Evolutionary conservation across 139 green algal genomes (phyloP), one percentile per base, ranked within the genome.

Genomic region (Deuterostichococcus epilithicus): DNA sequence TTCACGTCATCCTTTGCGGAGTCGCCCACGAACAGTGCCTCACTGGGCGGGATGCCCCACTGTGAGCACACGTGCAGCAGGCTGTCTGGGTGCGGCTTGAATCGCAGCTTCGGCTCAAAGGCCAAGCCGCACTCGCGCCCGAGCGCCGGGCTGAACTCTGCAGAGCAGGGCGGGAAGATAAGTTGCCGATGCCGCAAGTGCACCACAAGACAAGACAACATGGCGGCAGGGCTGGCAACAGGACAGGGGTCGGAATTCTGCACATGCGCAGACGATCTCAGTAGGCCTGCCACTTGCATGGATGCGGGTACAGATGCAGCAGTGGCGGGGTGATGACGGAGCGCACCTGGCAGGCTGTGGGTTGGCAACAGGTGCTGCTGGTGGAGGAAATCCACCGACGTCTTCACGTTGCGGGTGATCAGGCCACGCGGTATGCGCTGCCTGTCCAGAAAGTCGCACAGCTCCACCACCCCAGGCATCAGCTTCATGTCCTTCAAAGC

Each of bases 1-100:
- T 87, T 81, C 73, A 94, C 83, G 76, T 94, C 91, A 58, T 94
- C 91, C 68, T 92, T 92, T 28, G 88, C 80, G 6, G 73, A 88
- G 84, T 97, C 92, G 0, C 92, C 92, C 32, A 97, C 81, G 87
- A 97, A 96, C 22, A 96, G 73, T n/a, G 90, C 75, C 78, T 95
- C 77, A 0, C 58, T 32, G 1, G 88, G 73, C 0, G 47, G 25
- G 25, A 95, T 79, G 10, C 87, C 83, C 93, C 93, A 97, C 22
- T 76, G 66, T 30, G 88, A 35, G 34, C 88, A 92, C 68, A 97
- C 96, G 85, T 97, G 90, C 52, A 94, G 75, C 67, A 97, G 76
- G 1, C 88, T 83, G 0, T 78, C 90, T 0, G 92, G 91, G 70
- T 85, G 78, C 33, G 91, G 91, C 85, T 94, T 93, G 82, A 88